phyloP scores from a whole-genome alignment of 352 stramenopile genomes.

The Phytophthora boehmeriae region DNA sequence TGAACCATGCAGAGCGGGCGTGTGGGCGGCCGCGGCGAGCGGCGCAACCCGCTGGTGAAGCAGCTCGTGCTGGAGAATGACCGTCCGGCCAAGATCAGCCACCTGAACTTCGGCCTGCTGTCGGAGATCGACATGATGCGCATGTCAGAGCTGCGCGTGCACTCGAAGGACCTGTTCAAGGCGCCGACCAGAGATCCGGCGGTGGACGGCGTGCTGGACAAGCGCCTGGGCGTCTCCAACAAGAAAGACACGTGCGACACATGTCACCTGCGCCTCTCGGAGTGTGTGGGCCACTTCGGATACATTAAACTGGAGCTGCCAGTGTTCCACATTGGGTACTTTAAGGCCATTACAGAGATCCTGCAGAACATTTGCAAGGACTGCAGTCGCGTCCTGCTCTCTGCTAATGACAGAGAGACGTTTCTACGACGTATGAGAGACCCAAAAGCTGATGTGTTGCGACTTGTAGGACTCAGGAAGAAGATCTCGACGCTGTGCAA shows the following conservation, averaged over 20 bases:
- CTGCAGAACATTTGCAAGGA: constrained; percentile 98
- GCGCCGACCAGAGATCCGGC: constrained; percentile 95
- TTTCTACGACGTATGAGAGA: constrained; percentile 92
- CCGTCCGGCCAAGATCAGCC: constrained; percentile 94
- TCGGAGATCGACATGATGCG: constrained; percentile 96
- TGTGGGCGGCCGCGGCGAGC: constrained; percentile 44
- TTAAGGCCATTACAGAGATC: constrained; percentile 98
- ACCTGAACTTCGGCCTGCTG: constrained; percentile 98
- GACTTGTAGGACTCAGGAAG: constrained; percentile 89
- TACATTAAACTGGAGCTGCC: constrained; percentile 98
- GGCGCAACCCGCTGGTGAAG: constrained; percentile 88
- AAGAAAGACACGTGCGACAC: constrained; percentile 96
- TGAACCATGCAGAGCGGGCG: constrained; percentile 52
- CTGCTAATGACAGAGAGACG: constrained; percentile 85
- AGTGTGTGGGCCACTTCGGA: constrained; percentile 99
- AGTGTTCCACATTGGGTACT: constrained; percentile 99
- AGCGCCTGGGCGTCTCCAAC: constrained; percentile 97
- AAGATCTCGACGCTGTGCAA: constrained; percentile 97
- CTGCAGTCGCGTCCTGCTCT: constrained; percentile 95
- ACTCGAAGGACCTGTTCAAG: constrained; percentile 96
- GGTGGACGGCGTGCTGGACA: constrained; percentile 95
- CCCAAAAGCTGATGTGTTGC: constrained; percentile 74
- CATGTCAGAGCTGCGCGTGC: constrained; percentile 94
- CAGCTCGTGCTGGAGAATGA: constrained; percentile 91
- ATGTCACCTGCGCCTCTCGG: constrained; percentile 91